A percentile compares a stretch with the other conserved stretches of the same genome.
phyloP scores from a whole-genome alignment of 1,284 basidiomycete genomes.

The Heterobasidion irregulare region DNA sequence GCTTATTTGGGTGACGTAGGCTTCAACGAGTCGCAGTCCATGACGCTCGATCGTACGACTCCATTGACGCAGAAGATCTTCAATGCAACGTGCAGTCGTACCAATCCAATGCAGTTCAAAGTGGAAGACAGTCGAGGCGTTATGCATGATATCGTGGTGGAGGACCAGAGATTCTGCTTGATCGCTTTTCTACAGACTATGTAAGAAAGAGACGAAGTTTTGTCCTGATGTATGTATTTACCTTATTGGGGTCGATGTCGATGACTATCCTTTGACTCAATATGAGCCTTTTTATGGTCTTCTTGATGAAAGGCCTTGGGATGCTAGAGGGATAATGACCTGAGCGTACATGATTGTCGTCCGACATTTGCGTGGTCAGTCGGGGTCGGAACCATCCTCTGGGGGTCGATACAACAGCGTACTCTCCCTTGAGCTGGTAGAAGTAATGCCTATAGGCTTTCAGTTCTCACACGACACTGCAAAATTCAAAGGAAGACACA shows the following conservation, averaged over 20 bases:
- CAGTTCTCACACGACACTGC: slow-evolving; percentile 3
- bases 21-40: slow-evolving; percentile 89
- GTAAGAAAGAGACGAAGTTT: background rate
- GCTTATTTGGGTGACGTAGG: slow-evolving; percentile 81
- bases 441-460: slow-evolving; percentile 63
- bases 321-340: slow-evolving; percentile 31
- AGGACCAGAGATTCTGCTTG: slow-evolving; percentile 83
- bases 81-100: slow-evolving; percentile 91
- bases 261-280: slow-evolving; percentile 84
- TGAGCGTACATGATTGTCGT: background rate
- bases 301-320: slow-evolving; percentile 27
- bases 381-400: slow-evolving; percentile 56
- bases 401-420: slow-evolving; percentile 59
- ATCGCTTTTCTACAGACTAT: slow-evolving; percentile 56
- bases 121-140: slow-evolving; percentile 86
- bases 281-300: slow-evolving; percentile 59
- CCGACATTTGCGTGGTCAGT: slow-evolving; percentile 17
- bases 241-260: slow-evolving; percentile 78
- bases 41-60: slow-evolving; percentile 82
- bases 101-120: slow-evolving; percentile 98
- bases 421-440: slow-evolving; percentile 76
- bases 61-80: slow-evolving; percentile 85
- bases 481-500: slow-evolving; percentile 24
- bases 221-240: slow-evolving; percentile 17
- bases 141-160: slow-evolving; percentile 90